phyloP scores from a whole-genome alignment of 2,329 filamentous ascomycete genomes.

The Epichloe glyceriae region DNA sequence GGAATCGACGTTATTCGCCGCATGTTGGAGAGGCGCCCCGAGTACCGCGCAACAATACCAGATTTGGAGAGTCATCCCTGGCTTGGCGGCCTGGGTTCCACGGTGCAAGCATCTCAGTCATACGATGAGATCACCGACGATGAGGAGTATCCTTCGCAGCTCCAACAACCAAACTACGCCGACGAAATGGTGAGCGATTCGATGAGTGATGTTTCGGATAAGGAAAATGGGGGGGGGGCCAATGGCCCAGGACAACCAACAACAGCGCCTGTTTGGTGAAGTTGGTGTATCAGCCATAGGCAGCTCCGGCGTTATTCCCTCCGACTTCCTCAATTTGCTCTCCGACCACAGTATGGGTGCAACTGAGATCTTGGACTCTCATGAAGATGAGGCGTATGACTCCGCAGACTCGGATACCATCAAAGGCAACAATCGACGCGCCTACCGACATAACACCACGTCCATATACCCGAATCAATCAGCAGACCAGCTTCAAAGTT shows the following conservation, averaged over 20 bases:
- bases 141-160: slow-evolving; percentile 46
- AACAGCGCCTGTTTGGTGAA: slow-evolving; percentile 40
- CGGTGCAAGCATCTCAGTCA: slow-evolving; percentile 28
- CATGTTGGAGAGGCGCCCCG: slow-evolving; percentile 76
- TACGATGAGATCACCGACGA: slow-evolving; percentile 52
- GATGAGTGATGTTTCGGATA: slow-evolving; percentile 58
- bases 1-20: slow-evolving; percentile 61
- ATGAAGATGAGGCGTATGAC: slow-evolving; percentile 28
- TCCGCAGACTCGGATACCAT: slow-evolving; percentile 26
- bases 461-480: slow-evolving; percentile 32
- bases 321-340: slow-evolving; percentile 35
- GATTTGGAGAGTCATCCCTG: slow-evolving; percentile 62
- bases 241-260: slow-evolving; percentile 38
- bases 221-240: slow-evolving; percentile 61
- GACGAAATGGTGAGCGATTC: slow-evolving; percentile 30
- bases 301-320: slow-evolving; percentile 37
- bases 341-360: slow-evolving; percentile 25
- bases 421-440: slow-evolving; percentile 14
- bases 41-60: slow-evolving; percentile 58
- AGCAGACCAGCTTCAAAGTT: slow-evolving; percentile 35
- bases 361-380: slow-evolving; percentile 31
- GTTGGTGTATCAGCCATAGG: slow-evolving; percentile 40
- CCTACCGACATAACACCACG: slow-evolving; percentile 14
- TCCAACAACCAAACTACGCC: slow-evolving; percentile 24
- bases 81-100: slow-evolving; percentile 35